Percentiles rank a stretch among this genome's conserved stretches.
These are phyloP conservation scores for Mangifera indica DNA, from an alignment of 345 rosid genomes.

Conservation along the genomic window DNA sequence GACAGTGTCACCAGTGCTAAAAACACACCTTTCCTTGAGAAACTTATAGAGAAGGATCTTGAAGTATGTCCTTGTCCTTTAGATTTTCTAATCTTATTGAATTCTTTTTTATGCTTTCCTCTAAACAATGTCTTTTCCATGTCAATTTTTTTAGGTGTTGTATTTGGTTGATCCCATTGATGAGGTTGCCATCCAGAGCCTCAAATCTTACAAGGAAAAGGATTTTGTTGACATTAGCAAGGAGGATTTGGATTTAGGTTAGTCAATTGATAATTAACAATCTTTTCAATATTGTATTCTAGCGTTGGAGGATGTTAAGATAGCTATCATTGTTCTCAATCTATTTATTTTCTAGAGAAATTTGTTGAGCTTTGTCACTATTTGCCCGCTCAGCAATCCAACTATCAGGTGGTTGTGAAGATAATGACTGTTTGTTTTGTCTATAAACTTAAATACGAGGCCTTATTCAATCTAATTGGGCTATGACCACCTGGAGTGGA, in stretches of 20 bases:
- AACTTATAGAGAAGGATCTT: constrained; percentile 75
- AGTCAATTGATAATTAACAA: constrained; percentile 17
- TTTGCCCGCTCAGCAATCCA: background rate
- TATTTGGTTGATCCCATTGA: constrained; percentile 90
- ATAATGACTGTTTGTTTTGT: background rate
- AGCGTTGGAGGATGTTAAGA: background rate
- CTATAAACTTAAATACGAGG: background rate
- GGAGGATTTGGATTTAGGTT: constrained; percentile 95
- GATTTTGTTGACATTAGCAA: constrained; percentile 94
- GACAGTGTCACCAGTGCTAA: constrained; percentile 87
- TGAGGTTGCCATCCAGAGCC: constrained; percentile 86
- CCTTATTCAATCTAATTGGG: background rate
- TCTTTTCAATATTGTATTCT: background rate
- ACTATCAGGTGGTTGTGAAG: background rate
- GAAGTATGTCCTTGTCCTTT: constrained; percentile 50
- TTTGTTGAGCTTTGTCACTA: background rate
- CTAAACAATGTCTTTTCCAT: constrained; percentile 12
- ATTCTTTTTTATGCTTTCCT: background rate
- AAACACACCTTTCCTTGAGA: constrained; percentile 96
- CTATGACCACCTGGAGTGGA: background rate
- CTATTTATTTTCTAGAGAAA: background rate
- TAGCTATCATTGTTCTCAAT: background rate
- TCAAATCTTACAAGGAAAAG: constrained; percentile 93
- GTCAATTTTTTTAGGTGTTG: constrained; percentile 51
- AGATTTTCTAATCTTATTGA: background rate